Conservation (phyloP, 805 yeast genomes). For the Deakozyma indianensis region DNA sequence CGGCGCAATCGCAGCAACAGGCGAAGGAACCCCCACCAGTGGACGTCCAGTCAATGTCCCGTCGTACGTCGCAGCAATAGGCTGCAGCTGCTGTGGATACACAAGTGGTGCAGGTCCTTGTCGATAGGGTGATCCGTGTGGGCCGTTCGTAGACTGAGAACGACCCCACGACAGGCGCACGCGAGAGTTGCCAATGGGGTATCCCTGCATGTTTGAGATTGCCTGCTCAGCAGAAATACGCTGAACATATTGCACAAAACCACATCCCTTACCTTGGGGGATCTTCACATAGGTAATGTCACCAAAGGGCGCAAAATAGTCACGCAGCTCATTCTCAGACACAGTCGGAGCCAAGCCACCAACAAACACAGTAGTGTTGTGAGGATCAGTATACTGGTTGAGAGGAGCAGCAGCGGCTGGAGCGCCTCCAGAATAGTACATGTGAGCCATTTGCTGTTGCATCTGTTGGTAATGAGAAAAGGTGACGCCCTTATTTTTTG, state of each 20-base stretch:
- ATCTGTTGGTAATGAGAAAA: constrained; percentile 10
- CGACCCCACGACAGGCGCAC: constrained; percentile 85
- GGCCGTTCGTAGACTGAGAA: constrained; percentile 24
- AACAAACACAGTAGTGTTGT: constrained; percentile 73
- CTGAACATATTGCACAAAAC: constrained; percentile 70
- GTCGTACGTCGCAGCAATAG: constrained; percentile 19
- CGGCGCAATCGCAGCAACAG: background rate
- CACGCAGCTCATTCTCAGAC: constrained; percentile 38
- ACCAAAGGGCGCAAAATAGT: constrained; percentile 58
- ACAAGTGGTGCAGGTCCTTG: constrained; percentile 21
- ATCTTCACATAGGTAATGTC: constrained; percentile 40
- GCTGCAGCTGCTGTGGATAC: constrained; percentile 20
- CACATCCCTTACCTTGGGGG: constrained; percentile 49
- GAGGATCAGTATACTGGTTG: constrained; percentile 60
- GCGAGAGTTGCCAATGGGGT: constrained; percentile 70
- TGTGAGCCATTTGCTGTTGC: constrained; percentile 4
- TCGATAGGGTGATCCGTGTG: constrained; percentile 18
- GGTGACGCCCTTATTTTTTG: constrained; percentile 26
- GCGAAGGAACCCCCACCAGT: background rate
- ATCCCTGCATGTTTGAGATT: constrained; percentile 78
- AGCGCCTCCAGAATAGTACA: constrained; percentile 8
- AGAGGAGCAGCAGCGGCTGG: constrained; percentile 21
- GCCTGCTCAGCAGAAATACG: constrained; percentile 78
- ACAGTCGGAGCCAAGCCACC: constrained; percentile 52
- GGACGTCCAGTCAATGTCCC: background rate